Base-by-base conservation (phyloP, 441 rosid genomes). In the Kokia cookei region DNA sequence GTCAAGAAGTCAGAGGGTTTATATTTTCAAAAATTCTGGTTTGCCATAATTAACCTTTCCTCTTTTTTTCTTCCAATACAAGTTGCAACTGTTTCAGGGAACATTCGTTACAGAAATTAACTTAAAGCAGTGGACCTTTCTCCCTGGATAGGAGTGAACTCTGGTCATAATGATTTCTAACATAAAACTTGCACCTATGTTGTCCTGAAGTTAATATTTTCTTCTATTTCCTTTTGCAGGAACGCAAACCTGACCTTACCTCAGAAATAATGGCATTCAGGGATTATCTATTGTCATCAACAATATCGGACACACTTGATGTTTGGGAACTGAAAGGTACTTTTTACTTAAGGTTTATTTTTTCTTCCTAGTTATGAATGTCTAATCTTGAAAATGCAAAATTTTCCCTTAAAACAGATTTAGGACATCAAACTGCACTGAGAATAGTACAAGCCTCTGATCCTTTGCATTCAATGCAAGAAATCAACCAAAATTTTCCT, bases 381-480 rank as follows among this genome's bases (percentile, higher is more conserved):
- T 29, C 13, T 40, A 47, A 27, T 12, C 54, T 65, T 57, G 47
- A 13, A n/a, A 22, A 65, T 74, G 68, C 80, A 80, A 73, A 83
- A 24, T 73, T 58, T 17, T 17, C 72, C 71, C 78, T 67, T 19
- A 19, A 26, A 54, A 82, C 93, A 96, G 99, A 96, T 89, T 80
- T 96, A 76, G 99, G 99, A 70, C 98, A 96, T 89, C 99, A 96
- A 85, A 96, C 99, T 58, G 97, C 97, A 26, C 99, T 94, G 85
- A 89, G 98, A 82, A 96, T 96, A 79, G 94, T 94, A 71, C 98
- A 89, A 69, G 97, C 98, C 75, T 92, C 96, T 67, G 98, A 96
- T 83, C 97, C 99, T 78, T 76, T 93, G 78, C 99, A 94, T 78
- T 86, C 96, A 70, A 96, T 96, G 98, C 97, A 89, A 80, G 98